Base-by-base conservation (phyloP, 179 eudicot genomes). In the Spergularia azorica region DNA sequence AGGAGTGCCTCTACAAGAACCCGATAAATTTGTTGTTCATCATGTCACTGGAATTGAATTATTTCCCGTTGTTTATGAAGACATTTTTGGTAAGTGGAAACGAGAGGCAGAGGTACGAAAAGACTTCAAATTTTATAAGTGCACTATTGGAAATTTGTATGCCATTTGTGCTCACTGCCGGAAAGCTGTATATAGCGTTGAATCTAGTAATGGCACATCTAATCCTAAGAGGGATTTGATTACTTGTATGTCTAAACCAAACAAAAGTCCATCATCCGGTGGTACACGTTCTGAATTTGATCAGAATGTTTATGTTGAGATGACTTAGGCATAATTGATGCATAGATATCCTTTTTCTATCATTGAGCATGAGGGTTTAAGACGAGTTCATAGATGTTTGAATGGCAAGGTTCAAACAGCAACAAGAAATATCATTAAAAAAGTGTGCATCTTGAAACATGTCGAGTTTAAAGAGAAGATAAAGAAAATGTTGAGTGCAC, bases 391-490 rank as follows among this genome's bases (percentile, higher is more conserved):
- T 59, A 6, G n/a, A 4, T 59, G 17, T 18, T 10, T 59, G 2
- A 59, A 63, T 15, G 60, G 52, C 1, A 26, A 70, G 11, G 73
- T 70, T 58, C n/a, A 52, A 70, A 70, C 60, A 1, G 50, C 52
- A 0, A 52, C 73, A 0, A 52, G 46, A 13, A 70, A 70, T 26
- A 50, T 60, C 5, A 70, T 70, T 20, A 70, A 70, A 11, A 69
- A 70, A 52, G 73, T 70, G 59, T 70, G 73, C 14, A 52, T 70
- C 9, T 70, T 36, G 9, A 70, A 54, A 26, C 73, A 70, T 54
- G 38, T 70, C 20, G 18, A 52, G 46, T 70, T 70, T 32, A 70
- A 70, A 70, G 73, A 70, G 5, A 32, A 11, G 11, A 15, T 70
- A 0, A 70, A 70, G 46, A 38, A 70, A 12, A 10, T 26, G 11